Conservation (phyloP, 2,329 filamentous ascomycete genomes). For the Colletotrichum simmondsii region DNA sequence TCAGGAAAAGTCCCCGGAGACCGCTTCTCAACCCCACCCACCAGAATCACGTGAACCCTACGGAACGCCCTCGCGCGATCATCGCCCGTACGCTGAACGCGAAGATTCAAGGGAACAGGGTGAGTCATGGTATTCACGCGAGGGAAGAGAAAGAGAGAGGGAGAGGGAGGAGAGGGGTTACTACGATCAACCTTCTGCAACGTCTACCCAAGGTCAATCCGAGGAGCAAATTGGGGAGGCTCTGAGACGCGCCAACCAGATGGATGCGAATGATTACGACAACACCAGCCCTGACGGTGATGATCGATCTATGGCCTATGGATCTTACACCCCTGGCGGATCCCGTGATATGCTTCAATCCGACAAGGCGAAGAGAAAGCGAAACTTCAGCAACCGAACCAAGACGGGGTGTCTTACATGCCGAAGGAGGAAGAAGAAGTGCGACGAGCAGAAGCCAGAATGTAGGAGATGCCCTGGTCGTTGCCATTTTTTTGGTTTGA, state of each 20-base stretch:
- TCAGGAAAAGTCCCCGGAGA: constrained; percentile 49
- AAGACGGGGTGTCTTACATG: constrained; percentile 97
- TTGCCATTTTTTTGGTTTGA: not conserved
- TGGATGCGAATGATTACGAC: constrained; percentile 59
- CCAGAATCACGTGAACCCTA: constrained; percentile 54
- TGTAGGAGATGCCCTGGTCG: constrained; percentile 69
- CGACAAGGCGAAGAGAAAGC: constrained; percentile 76
- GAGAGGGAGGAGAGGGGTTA: constrained; percentile 57
- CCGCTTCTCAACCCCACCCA: constrained; percentile 42
- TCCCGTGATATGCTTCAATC: constrained; percentile 61
- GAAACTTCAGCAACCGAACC: constrained; percentile 92
- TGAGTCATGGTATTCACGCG: constrained; percentile 61
- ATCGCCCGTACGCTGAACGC: constrained; percentile 57
- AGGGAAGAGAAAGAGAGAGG: constrained; percentile 57
- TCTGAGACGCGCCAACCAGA: constrained; percentile 56
- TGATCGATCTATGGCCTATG: constrained; percentile 54
- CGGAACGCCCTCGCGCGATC: constrained; percentile 56
- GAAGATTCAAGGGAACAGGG: constrained; percentile 51
- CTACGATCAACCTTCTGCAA: constrained; percentile 59
- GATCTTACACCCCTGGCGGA: constrained; percentile 57
- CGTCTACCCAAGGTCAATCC: constrained; percentile 55
- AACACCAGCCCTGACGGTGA: constrained; percentile 67
- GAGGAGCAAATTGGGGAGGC: constrained; percentile 62
- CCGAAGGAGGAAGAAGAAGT: constrained; percentile 94
- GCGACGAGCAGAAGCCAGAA: constrained; percentile 91